Conservation (phyloP, 768 basidiomycete species). For the Psilocybe cyanescens region DNA sequence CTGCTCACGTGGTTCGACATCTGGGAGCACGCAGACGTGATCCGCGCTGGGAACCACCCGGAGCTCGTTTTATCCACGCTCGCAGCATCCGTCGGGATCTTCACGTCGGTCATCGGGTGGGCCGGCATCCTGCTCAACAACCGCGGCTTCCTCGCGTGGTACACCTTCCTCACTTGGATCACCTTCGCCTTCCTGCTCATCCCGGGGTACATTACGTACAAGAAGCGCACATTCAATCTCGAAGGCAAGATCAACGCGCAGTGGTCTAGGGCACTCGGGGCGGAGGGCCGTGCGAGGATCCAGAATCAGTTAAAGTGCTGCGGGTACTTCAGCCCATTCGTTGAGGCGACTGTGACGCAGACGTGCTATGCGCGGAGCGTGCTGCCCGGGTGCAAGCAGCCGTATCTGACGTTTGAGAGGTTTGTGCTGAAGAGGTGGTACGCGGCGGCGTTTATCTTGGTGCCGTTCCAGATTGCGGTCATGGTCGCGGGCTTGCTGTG, state of each 20-base stretch:
- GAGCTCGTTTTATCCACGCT: slow-evolving; percentile 73
- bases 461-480: slow-evolving; percentile 64
- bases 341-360: slow-evolving; percentile 74
- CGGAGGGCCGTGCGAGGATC: slow-evolving; percentile 60
- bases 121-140: slow-evolving; percentile 86
- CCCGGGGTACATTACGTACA: slow-evolving; percentile 82
- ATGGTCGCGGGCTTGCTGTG: slow-evolving; percentile 71
- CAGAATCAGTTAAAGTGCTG: slow-evolving; percentile 79
- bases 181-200: slow-evolving; percentile 71
- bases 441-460: slow-evolving; percentile 63
- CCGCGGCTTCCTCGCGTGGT: slow-evolving; percentile 77
- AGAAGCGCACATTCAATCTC: slow-evolving; percentile 55
- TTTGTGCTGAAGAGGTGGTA: slow-evolving; percentile 65
- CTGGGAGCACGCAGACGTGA: slow-evolving; percentile 65
- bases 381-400: slow-evolving; percentile 74
- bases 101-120: slow-evolving; percentile 77
- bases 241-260: slow-evolving; percentile 79
- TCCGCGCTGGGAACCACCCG: slow-evolving; percentile 67
- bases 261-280: slow-evolving; percentile 66
- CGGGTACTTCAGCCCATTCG: slow-evolving; percentile 78
- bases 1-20: slow-evolving; percentile 81
- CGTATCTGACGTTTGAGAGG: slow-evolving; percentile 60
- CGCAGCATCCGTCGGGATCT: slow-evolving; percentile 58
- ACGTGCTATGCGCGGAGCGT: slow-evolving; percentile 73
- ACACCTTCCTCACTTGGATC: slow-evolving; percentile 78